phyloP scores from a whole-genome alignment of 441 rosid species.

The Hura crepitans region DNA sequence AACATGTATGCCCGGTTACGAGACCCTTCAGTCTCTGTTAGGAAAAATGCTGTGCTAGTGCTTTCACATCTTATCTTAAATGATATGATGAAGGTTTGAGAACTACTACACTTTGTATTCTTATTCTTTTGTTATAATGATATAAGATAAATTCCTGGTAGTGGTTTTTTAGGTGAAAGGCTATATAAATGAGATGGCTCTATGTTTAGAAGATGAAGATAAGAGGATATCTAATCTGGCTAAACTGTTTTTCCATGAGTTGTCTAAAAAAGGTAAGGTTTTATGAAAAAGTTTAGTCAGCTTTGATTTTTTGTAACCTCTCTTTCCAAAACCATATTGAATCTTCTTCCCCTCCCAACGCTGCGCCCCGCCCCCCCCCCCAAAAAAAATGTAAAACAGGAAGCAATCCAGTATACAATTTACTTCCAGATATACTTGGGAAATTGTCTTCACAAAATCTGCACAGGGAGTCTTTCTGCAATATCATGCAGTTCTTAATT shows the following conservation, averaged over 20 bases:
- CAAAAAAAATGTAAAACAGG: slow-evolving; percentile 67
- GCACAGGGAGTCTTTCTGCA: slow-evolving; percentile 75
- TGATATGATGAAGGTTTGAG: slow-evolving; percentile 97
- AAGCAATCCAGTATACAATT: slow-evolving; percentile 90
- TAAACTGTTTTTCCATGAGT: slow-evolving; percentile 84
- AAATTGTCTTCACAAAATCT: slow-evolving; percentile 71
- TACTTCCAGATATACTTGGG: slow-evolving; percentile 95
- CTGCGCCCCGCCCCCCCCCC: too few relatives aligned
- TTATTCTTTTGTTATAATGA: slow-evolving; percentile 7
- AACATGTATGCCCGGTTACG: slow-evolving; percentile 81
- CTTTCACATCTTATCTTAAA: slow-evolving; percentile 98
- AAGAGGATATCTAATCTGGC: slow-evolving; percentile 91
- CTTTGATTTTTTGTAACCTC: slow-evolving; percentile 15
- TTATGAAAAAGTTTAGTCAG: neutral
- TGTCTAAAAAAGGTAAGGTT: slow-evolving; percentile 88
- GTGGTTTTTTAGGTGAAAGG: slow-evolving; percentile 79
- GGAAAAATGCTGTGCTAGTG: slow-evolving; percentile 98
- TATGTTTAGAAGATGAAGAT: slow-evolving; percentile 75
- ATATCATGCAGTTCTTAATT: slow-evolving; percentile 94
- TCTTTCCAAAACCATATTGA: slow-evolving; percentile 23
- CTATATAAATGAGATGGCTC: slow-evolving; percentile 90
- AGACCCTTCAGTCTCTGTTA: slow-evolving; percentile 75
- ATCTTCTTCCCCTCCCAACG: slow-evolving; percentile 3
- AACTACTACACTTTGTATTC: slow-evolving; percentile 20
- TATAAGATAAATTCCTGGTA: slow-evolving; percentile 22